These are phyloP conservation scores for Diversispora eburnea DNA, from an alignment of 192 early-diverging fungal genomes.

Conservation along the genomic window DNA sequence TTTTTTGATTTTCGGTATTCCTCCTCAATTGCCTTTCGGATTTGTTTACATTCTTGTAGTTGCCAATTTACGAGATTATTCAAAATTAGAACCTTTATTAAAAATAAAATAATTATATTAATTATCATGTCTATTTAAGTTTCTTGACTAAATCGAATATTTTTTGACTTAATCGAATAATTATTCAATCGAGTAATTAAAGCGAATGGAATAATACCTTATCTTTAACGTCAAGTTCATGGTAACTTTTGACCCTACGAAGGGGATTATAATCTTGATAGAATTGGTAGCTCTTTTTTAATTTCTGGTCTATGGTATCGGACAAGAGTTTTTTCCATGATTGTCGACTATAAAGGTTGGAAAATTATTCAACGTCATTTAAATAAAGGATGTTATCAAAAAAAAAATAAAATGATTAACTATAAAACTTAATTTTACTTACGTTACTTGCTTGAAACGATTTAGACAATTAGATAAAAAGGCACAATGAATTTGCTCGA, in stretches of 20 bases:
- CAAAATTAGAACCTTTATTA: conserved; percentile 10
- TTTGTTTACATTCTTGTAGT: conserved; percentile 8
- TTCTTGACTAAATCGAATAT: too few species aligned
- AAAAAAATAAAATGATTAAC: background rate
- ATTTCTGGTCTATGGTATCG: conserved; percentile 19
- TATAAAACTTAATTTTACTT: background rate
- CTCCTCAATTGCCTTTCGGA: conserved; percentile 11
- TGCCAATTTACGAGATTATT: conserved; percentile 23
- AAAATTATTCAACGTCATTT: background rate
- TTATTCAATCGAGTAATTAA: too few species aligned
- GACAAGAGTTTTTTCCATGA: conserved; percentile 12
- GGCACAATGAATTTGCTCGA: conserved; percentile 20
- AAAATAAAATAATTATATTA: background rate
- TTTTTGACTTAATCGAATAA: too few species aligned
- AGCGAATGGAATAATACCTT: background rate
- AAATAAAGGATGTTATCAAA: background rate
- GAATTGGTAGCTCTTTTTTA: conserved; percentile 21
- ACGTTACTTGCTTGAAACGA: conserved; percentile 11
- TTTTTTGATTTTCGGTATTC: conserved; percentile 12
- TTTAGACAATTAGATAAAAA: conserved; percentile 21
- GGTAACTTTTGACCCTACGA: conserved; percentile 20
- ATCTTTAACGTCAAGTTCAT: conserved; percentile 23
- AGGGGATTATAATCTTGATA: conserved; percentile 23
- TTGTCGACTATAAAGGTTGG: conserved; percentile 10
- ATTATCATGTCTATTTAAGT: background rate